Evolutionary conservation across 208 protist genomes (phyloP), one percentile per base, ranked within the genome.

Genomic region (Leishmania tropica): DNA sequence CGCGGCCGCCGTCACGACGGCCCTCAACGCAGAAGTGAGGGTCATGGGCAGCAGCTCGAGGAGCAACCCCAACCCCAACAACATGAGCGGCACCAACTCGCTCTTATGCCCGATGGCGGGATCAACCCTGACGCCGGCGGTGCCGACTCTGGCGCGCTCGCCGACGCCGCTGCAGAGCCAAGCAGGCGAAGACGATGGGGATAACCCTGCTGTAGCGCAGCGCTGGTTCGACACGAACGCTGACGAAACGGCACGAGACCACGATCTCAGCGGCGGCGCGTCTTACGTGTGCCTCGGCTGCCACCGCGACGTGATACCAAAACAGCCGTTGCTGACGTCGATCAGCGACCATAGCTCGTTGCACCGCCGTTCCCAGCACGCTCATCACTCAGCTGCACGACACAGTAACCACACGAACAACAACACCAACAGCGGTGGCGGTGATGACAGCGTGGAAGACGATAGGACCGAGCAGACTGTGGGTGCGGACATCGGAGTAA

Each of bases 231-330:
- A 21, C 77, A 37, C 37, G 53, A 77, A 85, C 28, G 19, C 28
- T 5, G 37, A 68, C 13, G 76, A 42, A 47, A 67, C 76, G 54
- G 70, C 77, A 51, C 54, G 48, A 58, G 67, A 82, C n/a, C n/a
- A 53, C 5, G 65, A 31, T 47, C 42, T 35, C n/a, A 68, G 53
- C 21, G 35, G 37, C 10, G 56, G 37, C 7, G 56, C n/a, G 6
- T 42, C 24, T 5, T 86, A 86, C 58, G 75, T 80, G 51, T 86
- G 83, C 54, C 78, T 80, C 51, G 40, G 47, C 51, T 86, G 83
- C 56, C 78, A 83, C 75, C 53, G 47, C 47, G 75, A 80, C 28
- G 83, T 86, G 5, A 75, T 82, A 0, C 83, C 83, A 6, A 81
- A 85, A 31, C 68, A 42, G 31, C 78, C 76, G 35, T 67, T 85